Evolutionary conservation across 2,329 filamentous ascomycete genomes (phyloP), one percentile per base, ranked within the genome.

Genomic region (Aspergillus unguis): DNA sequence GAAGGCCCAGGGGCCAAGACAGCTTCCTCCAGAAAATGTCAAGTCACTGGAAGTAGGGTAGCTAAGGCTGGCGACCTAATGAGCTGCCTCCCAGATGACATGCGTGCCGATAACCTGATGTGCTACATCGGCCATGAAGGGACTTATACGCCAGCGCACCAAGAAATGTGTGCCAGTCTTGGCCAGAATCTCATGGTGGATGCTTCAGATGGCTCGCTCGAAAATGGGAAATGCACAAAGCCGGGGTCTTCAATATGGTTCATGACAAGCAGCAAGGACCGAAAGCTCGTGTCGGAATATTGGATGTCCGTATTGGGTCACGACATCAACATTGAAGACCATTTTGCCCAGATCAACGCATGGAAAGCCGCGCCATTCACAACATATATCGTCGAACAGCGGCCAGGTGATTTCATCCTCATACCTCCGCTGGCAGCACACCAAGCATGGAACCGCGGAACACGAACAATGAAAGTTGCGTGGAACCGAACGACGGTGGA

Each of bases 151-250:
- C 92, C 94, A 7, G 86, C 92, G 0, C 94, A 99, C 73, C 85
- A 90, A 60, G 94, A 99, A 70, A 99, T 99, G 94, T 99, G 94
- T 71, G 94, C 90, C 9, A 95, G 88, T 33, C 75, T 97, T 9
- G 92, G 94, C 0, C 94, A 99, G 61, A 99, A 99, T 65, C 92
- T 99, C 62, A 97, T 99, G 94, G 91, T 99, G 2, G 90, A 96
- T 60, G 85, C 91, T 2, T 97, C 92, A 0, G 73, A 72, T 41
- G 77, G 76, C 1, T 76, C 83, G 2, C 76, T 82, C 17, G 82
- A 86, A 50, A 79, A 87, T 46, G 89, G 87, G 4, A 89, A 94
- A 65, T 72, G 73, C 0, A 83, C 83, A 41, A 88, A 85, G 58
- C 83, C 87, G 1, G 94, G 94, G 1, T 95, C 89, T 50, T 96